These are phyloP conservation scores for Aspergillus texensis DNA, from an alignment of 2,329 filamentous ascomycete genomes.

Conservation along the genomic window DNA sequence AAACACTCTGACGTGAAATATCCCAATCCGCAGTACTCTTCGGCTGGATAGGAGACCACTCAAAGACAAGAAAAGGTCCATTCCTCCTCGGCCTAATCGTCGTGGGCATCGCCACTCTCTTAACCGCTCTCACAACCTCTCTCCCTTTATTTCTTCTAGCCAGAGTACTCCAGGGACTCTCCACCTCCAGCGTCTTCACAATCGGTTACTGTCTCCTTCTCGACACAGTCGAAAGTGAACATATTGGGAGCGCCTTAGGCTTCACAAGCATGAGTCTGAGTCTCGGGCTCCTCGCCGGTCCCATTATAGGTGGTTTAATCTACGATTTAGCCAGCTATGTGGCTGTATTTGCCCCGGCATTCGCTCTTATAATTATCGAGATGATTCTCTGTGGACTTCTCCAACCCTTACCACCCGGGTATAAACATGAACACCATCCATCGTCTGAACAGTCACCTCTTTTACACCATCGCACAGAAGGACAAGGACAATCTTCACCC, in stretches of 20 bases:
- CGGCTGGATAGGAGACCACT: conserved; percentile 9
- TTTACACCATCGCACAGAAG: neutral
- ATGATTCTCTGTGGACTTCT: conserved; percentile 54
- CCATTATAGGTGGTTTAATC: conserved; percentile 67
- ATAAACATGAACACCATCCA: neutral
- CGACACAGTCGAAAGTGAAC: conserved; percentile 44
- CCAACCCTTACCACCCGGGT: conserved; percentile 14
- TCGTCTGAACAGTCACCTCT: neutral
- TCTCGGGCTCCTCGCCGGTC: conserved; percentile 64
- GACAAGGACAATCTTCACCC: conserved; percentile 41
- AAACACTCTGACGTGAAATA: neutral
- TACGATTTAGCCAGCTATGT: conserved; percentile 54
- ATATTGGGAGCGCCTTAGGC: conserved; percentile 43
- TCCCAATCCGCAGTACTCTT: conserved; percentile 6
- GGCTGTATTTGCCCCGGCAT: conserved; percentile 34
- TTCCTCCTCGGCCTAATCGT: conserved; percentile 13
- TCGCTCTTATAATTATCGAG: conserved; percentile 49
- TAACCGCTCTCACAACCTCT: conserved; percentile 63
- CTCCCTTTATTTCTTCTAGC: conserved; percentile 63
- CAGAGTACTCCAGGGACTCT: conserved; percentile 67
- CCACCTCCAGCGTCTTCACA: conserved; percentile 70
- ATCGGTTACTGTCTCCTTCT: conserved; percentile 69
- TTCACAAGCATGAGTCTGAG: conserved; percentile 62
- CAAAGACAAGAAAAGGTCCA: conserved; percentile 5
- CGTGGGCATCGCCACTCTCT: conserved; percentile 53